phyloP scores from a whole-genome alignment of 208 protist genomes.

The Crithidia mellificae region DNA sequence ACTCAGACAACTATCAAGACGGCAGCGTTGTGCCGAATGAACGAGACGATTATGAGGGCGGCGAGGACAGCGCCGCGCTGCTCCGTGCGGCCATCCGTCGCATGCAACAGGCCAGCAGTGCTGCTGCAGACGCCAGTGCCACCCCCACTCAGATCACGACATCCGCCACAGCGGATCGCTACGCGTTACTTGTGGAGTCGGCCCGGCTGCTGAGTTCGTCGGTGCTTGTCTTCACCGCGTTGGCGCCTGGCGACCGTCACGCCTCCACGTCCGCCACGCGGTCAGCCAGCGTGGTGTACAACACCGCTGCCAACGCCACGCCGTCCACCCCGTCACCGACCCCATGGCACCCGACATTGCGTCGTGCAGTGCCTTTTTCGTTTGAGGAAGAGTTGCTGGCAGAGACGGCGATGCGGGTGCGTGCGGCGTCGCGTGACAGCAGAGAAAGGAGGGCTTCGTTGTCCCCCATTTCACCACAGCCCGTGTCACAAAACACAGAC shows the following conservation, averaged over 20 bases:
- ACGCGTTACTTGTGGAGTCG: conserved; percentile 10
- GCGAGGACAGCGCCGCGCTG: neutral
- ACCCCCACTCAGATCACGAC: neutral
- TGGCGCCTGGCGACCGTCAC: neutral
- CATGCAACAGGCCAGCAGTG: conserved; percentile 10
- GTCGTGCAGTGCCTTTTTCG: neutral
- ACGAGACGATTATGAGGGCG: neutral
- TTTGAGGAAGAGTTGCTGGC: neutral
- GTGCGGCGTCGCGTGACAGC: too few species aligned
- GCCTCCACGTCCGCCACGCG: neutral
- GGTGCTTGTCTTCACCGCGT: conserved; percentile 13
- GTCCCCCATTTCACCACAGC: neutral
- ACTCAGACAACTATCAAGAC: neutral
- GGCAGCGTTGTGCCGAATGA: neutral
- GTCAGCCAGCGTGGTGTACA: conserved; percentile 2
- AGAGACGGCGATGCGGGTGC: neutral
- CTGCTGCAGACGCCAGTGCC: conserved; percentile 11
- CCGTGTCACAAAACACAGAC: too few species aligned
- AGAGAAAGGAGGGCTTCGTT: neutral
- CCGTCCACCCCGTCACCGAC: neutral
- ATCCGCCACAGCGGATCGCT: conserved; percentile 7
- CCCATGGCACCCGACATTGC: neutral
- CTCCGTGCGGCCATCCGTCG: conserved; percentile 14
- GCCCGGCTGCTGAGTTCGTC: conserved; percentile 15
- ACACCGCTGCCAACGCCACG: too few species aligned